Percentiles rank a stretch among this genome's conserved stretches.
Conservation (phyloP, 2,329 filamentous ascomycete species). For the Aspergillus sp. region DNA sequence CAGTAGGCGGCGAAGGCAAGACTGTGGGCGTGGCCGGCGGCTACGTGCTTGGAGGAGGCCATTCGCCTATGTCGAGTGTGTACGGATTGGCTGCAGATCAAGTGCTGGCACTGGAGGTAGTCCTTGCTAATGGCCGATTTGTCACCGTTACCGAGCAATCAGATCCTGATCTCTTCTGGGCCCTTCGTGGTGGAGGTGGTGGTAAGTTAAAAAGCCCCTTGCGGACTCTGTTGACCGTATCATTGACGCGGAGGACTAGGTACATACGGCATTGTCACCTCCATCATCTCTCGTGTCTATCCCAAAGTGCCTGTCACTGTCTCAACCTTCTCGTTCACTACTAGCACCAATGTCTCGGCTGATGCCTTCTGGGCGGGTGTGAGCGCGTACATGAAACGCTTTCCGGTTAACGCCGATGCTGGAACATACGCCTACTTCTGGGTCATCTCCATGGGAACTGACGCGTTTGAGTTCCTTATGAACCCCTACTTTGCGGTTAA, state of each 20-base stretch:
- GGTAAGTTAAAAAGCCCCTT: not conserved
- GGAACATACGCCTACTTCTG: conserved; percentile 38
- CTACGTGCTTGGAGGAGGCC: conserved; percentile 62
- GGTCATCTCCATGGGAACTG: conserved; percentile 22
- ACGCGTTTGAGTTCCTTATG: conserved; percentile 36
- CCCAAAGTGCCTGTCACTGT: conserved; percentile 30
- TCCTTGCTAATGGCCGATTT: conserved; percentile 28
- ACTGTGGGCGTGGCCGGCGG: conserved; percentile 62
- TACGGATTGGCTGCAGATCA: conserved; percentile 54
- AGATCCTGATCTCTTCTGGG: conserved; percentile 62
- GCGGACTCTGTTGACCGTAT: conserved; percentile 26
- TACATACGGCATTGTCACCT: conserved; percentile 37
- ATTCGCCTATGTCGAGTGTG: conserved; percentile 54
- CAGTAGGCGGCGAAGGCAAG: conserved; percentile 54
- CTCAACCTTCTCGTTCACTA: conserved; percentile 32
- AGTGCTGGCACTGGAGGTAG: conserved; percentile 29
- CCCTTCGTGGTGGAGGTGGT: conserved; percentile 60
- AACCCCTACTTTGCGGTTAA: conserved; percentile 31
- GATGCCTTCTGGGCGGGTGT: conserved; percentile 34
- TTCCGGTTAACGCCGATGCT: conserved; percentile 29
- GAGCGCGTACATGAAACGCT: conserved; percentile 29
- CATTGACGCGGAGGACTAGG: not conserved
- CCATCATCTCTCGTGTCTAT: conserved; percentile 29
- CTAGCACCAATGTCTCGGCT: conserved; percentile 22
- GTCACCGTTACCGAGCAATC: conserved; percentile 27